Evolutionary conservation across 805 yeast species (phyloP).

Genomic region (Kodamaea neixiangensis): DNA sequence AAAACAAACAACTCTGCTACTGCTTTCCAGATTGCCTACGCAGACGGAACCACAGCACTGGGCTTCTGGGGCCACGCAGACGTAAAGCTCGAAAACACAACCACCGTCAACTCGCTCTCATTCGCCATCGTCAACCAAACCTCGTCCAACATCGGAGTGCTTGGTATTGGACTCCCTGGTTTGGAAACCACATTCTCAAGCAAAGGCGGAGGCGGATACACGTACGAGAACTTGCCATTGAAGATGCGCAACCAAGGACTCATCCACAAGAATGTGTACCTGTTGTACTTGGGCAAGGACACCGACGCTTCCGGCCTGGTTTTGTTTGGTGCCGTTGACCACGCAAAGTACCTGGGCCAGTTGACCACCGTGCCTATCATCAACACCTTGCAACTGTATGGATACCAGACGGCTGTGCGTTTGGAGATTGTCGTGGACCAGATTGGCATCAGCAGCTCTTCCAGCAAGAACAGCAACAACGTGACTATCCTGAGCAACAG

Average conservation of each 20-base stretch:
- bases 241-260: slow-evolving; percentile 34
- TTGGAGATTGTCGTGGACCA: slow-evolving; percentile 51
- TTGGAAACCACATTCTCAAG: slow-evolving; percentile 58
- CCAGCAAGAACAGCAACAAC: slow-evolving; percentile 13
- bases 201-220: slow-evolving; percentile 19
- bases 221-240: slow-evolving; percentile 41
- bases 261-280: slow-evolving; percentile 35
- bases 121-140: slow-evolving; percentile 70
- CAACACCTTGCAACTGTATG: slow-evolving; percentile 37
- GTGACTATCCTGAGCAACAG: slow-evolving; percentile 19
- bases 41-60: slow-evolving; percentile 48
- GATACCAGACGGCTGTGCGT: slow-evolving; percentile 43
- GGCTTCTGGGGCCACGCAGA: slow-evolving; percentile 66
- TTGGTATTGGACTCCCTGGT: slow-evolving; percentile 71
- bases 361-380: slow-evolving; percentile 40
- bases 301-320: slow-evolving; percentile 31
- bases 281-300: slow-evolving; percentile 35
- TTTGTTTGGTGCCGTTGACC: slow-evolving; percentile 47
- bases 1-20: slow-evolving; percentile 41
- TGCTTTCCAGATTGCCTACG: slow-evolving; percentile 46
- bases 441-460: slow-evolving; percentile 19
- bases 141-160: slow-evolving; percentile 50
- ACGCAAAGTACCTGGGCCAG: slow-evolving; percentile 38
- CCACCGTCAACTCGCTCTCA: slow-evolving; percentile 51
- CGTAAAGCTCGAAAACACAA: slow-evolving; percentile 48